phyloP scores from a whole-genome alignment of 2,329 filamentous ascomycete genomes.

The Helicocarpus griseus region DNA sequence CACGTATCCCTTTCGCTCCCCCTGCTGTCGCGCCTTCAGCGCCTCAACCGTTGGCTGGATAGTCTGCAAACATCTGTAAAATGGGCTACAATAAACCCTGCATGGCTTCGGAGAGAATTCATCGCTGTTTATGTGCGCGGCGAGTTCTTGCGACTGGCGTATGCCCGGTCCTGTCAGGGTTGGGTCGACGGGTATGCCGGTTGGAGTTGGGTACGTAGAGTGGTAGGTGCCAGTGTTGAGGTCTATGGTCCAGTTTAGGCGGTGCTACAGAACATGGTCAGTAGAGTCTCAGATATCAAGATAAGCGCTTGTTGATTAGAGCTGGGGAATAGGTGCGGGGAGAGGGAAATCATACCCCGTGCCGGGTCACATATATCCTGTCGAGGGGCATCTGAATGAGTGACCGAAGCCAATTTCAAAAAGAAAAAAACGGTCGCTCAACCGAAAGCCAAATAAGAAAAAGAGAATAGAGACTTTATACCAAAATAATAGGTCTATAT shows the following conservation, averaged over 20 bases:
- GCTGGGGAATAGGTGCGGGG: slow-evolving; percentile 1
- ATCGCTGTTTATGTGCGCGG: slow-evolving; percentile 25
- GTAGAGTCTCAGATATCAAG: too few species aligned
- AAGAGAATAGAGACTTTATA: background rate
- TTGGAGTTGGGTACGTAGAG: slow-evolving; percentile 65
- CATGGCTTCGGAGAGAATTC: slow-evolving; percentile 29
- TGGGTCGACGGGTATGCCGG: slow-evolving; percentile 79
- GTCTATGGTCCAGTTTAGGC: slow-evolving; percentile 82
- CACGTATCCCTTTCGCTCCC: slow-evolving; percentile 24
- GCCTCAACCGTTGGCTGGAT: slow-evolving; percentile 53
- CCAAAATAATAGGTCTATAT: background rate
- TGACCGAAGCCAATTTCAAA: background rate
- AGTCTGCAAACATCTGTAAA: slow-evolving; percentile 81
- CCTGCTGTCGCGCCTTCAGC: slow-evolving; percentile 22
- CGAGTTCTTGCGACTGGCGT: slow-evolving; percentile 71
- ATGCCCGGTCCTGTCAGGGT: slow-evolving; percentile 80
- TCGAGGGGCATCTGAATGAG: slow-evolving; percentile 50
- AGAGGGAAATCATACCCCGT: slow-evolving; percentile 53
- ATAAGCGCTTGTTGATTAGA: background rate
- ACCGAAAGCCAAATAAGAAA: background rate
- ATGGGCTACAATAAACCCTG: slow-evolving; percentile 69
- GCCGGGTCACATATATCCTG: slow-evolving; percentile 63
- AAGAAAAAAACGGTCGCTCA: background rate
- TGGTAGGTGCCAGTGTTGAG: slow-evolving; percentile 68
- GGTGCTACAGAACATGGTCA: slow-evolving; percentile 69